phyloP scores from a whole-genome alignment of 768 basidiomycete species.

The Xerocomellus chrysenteron region DNA sequence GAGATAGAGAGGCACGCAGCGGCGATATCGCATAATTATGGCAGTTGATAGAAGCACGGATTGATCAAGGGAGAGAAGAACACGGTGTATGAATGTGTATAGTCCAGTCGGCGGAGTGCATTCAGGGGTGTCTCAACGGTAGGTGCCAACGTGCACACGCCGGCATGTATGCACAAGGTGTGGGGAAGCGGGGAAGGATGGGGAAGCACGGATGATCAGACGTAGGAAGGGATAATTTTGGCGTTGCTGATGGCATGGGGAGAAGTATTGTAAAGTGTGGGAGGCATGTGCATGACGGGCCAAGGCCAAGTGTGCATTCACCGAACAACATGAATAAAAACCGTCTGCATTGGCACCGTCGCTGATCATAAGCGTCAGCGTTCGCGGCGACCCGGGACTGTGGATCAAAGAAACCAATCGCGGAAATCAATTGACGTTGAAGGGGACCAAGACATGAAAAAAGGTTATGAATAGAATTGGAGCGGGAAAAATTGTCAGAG shows the following conservation, averaged over 20 bases:
- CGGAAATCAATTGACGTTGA: background rate
- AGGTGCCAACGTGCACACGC: background rate
- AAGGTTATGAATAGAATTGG: conserved; percentile 4
- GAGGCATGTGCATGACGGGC: background rate
- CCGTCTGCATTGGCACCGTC: background rate
- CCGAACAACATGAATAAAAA: background rate
- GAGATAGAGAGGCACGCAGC: conserved; percentile 5
- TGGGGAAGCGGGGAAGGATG: conserved; percentile 29
- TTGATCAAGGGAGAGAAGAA: conserved; percentile 13
- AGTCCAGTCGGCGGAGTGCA: conserved; percentile 6
- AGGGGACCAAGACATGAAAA: background rate
- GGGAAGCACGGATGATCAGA: conserved; percentile 10
- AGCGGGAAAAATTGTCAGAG: conserved; percentile 14
- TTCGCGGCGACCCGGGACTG: background rate
- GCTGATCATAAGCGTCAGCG: background rate
- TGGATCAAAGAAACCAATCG: background rate
- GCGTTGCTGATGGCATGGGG: background rate
- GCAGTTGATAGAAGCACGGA: conserved; percentile 12
- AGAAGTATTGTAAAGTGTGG: conserved; percentile 1
- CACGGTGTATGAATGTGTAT: conserved; percentile 8
- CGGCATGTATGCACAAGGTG: conserved; percentile 5
- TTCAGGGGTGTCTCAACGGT: background rate
- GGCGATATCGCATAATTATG: conserved; percentile 24
- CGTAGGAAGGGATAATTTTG: conserved; percentile 6
- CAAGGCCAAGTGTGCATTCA: background rate